phyloP scores from a whole-genome alignment of 129 eudicot species.

The Flaveria ramosissima region DNA sequence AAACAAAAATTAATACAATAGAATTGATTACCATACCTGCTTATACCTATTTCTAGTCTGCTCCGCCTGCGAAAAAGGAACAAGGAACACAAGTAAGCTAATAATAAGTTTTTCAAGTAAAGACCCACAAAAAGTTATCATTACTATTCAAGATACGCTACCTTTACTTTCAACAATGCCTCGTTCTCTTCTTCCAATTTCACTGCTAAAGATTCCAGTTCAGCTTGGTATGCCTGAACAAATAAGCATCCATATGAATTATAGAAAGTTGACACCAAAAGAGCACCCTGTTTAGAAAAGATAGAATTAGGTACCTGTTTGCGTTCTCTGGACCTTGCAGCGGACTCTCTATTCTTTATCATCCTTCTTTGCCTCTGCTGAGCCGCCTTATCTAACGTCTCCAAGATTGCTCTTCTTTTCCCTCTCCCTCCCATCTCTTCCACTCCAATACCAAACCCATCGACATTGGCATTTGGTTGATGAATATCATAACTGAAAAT shows the following conservation, averaged over 20 bases:
- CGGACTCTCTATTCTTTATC: slow-evolving; percentile 96
- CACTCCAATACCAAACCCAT: slow-evolving; percentile 27
- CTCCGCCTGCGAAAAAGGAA: slow-evolving; percentile 51
- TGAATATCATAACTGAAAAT: slow-evolving; percentile 33
- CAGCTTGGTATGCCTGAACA: slow-evolving; percentile 86
- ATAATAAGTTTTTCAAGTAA: slow-evolving; percentile 14
- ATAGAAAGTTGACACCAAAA: too few relatives aligned
- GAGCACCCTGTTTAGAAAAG: too few relatives aligned
- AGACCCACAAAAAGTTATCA: neutral
- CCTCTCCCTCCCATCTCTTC: slow-evolving; percentile 50
- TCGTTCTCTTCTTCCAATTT: slow-evolving; percentile 88
- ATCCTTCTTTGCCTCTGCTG: slow-evolving; percentile 92
- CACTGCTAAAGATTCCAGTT: slow-evolving; percentile 71
- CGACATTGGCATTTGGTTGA: slow-evolving; percentile 30
- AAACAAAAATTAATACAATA: too few relatives aligned
- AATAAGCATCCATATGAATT: neutral
- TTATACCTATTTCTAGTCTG: slow-evolving; percentile 59
- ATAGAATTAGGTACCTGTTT: slow-evolving; percentile 52
- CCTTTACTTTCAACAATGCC: slow-evolving; percentile 65
- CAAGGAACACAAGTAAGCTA: slow-evolving; percentile 2
- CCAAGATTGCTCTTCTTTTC: slow-evolving; percentile 61
- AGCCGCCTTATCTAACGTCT: slow-evolving; percentile 80
- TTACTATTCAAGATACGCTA: slow-evolving; percentile 9
- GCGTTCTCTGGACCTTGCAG: slow-evolving; percentile 93
- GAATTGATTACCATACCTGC: slow-evolving; percentile 54